A percentile compares a stretch with the other conserved stretches of the same genome.
Evolutionary conservation across 352 stramenopile genomes (phyloP).

Genomic region (Phytopythium oedochilum): DNA sequence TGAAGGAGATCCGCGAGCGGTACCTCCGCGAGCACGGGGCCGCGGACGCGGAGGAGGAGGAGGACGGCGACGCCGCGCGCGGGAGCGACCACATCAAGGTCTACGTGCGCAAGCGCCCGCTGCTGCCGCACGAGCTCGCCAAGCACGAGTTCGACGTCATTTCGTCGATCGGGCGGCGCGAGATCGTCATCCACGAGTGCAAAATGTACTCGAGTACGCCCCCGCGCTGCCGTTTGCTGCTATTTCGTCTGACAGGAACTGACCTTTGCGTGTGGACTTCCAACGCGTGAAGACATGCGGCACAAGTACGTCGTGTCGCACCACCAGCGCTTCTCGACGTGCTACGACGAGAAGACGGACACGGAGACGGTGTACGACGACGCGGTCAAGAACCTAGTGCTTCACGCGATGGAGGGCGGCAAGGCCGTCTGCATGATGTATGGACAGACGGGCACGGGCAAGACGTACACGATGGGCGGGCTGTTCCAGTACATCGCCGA

Average conservation of each 20-base stretch:
- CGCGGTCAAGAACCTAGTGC: constrained; percentile 55
- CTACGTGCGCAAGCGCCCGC: constrained; percentile 84
- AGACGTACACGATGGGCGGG: constrained; percentile 84
- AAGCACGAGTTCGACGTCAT: constrained; percentile 89
- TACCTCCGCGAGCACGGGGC: constrained; percentile 26
- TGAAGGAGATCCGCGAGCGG: constrained; percentile 34
- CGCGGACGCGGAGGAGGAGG: background rate
- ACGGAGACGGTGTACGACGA: constrained; percentile 79
- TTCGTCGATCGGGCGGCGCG: constrained; percentile 40
- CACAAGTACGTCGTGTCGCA: constrained; percentile 84
- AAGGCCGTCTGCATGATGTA: constrained; percentile 85
- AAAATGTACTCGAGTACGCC: constrained; percentile 76
- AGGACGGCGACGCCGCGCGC: constrained; percentile 4
- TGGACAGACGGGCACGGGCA: constrained; percentile 60
- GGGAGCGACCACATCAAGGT: constrained; percentile 71
- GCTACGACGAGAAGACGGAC: constrained; percentile 66
- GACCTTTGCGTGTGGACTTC: no score
- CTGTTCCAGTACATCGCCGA: constrained; percentile 77
- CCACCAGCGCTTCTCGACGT: constrained; percentile 67
- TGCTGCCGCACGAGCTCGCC: constrained; percentile 80
- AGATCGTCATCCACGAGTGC: constrained; percentile 87
- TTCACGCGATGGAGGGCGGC: constrained; percentile 58
- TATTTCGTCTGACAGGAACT: background rate
- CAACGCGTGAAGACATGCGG: no score
- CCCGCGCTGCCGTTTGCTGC: no score